Conservation (phyloP, 2,329 filamentous ascomycete species). For the Aspergillus clavatus region DNA sequence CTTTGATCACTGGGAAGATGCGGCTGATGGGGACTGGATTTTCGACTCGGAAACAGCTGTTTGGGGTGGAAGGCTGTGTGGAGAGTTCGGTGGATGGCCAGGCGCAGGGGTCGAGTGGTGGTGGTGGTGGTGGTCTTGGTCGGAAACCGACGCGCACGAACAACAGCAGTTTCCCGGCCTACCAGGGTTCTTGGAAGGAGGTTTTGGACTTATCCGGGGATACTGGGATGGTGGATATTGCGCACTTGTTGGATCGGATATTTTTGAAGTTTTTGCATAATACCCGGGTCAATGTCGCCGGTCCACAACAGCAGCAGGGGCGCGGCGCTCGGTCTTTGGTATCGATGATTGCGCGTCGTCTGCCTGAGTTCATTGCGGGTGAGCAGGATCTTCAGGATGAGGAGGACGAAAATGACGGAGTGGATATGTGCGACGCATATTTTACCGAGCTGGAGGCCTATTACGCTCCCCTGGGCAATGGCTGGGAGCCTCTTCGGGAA, state of each 20-base stretch:
- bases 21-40: slow-evolving; percentile 15
- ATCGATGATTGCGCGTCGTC: slow-evolving; percentile 31
- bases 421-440: slow-evolving; percentile 39
- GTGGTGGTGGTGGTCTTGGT: no score
- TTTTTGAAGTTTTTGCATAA: slow-evolving; percentile 36
- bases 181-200: slow-evolving; percentile 34
- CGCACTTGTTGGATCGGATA: slow-evolving; percentile 30
- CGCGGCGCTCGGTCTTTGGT: slow-evolving; percentile 35
- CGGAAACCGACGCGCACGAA: slow-evolving; percentile 21
- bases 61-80: slow-evolving; percentile 11
- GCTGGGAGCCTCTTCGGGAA: slow-evolving; percentile 40
- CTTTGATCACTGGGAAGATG: slow-evolving; percentile 36
- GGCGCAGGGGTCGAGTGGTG: no score
- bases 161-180: slow-evolving; percentile 23
- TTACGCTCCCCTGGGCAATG: slow-evolving; percentile 32
- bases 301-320: slow-evolving; percentile 1
- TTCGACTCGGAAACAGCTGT: slow-evolving; percentile 20
- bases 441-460: slow-evolving; percentile 39
- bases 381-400: slow-evolving; percentile 35
- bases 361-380: slow-evolving; percentile 36
- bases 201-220: slow-evolving; percentile 30
- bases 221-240: slow-evolving; percentile 31
- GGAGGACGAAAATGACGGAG: slow-evolving; percentile 27
- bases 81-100: no score
- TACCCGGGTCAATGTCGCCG: slow-evolving; percentile 20